These are phyloP conservation scores for Russula compacta DNA, from an alignment of 768 basidiomycete species.

Conservation along the genomic window DNA sequence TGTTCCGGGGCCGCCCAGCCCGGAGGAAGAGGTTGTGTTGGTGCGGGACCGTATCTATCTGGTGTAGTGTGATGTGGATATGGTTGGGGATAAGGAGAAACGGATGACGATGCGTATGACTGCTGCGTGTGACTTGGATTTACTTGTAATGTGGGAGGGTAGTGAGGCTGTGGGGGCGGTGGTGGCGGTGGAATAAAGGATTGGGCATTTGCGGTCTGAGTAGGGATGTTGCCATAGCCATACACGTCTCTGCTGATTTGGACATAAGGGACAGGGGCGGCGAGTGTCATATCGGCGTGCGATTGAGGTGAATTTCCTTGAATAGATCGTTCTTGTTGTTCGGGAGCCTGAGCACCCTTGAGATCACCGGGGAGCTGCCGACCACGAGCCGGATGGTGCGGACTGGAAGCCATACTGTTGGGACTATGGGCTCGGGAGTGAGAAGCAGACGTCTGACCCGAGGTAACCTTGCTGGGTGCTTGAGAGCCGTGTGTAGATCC, in stretches of 20 bases:
- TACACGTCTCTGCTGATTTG: constrained; percentile 15
- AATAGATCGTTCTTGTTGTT: constrained; percentile 4
- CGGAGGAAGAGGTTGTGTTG: constrained; percentile 15
- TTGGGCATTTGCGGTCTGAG: constrained; percentile 3
- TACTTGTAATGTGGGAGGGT: constrained; percentile 11
- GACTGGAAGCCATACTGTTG: constrained; percentile 43
- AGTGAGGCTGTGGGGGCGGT: constrained; percentile 5
- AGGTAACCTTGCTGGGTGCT: constrained; percentile 33
- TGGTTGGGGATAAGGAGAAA: constrained; percentile 19
- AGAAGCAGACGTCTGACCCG: constrained; percentile 29
- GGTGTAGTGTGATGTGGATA: constrained; percentile 16
- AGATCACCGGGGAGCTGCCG: constrained; percentile 10
- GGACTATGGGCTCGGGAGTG: constrained; percentile 40
- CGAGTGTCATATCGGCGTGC: constrained; percentile 10
- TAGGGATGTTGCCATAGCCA: constrained; percentile 9
- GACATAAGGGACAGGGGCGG: constrained; percentile 16
- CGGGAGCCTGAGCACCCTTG: not conserved
- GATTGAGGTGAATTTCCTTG: constrained; percentile 14
- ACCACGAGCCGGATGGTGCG: constrained; percentile 24
- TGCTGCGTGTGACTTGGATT: constrained; percentile 15
- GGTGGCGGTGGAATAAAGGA: constrained; percentile 1
- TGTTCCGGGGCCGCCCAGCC: constrained; percentile 21
- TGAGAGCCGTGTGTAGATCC: constrained; percentile 28
- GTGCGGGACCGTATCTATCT: constrained; percentile 13
- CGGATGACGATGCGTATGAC: constrained; percentile 19